Evolutionary conservation across 805 yeast species (phyloP).

Genomic region (Cyberlindnera suaveolens): DNA sequence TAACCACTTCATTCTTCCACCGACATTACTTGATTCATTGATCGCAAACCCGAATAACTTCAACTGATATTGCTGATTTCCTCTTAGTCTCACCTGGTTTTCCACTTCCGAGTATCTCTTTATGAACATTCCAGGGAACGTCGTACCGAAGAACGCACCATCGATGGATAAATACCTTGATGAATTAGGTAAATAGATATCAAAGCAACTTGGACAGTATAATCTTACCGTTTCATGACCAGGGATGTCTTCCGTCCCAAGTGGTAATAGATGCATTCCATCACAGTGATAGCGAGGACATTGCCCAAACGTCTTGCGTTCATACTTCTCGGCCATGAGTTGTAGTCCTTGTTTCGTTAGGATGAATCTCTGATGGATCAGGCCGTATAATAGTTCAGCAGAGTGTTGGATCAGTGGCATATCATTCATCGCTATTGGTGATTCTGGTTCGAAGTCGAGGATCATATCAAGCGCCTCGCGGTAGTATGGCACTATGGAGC

Average conservation of each 20-base stretch:
- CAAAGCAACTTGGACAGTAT: conserved; percentile 93
- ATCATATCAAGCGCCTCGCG: conserved; percentile 88
- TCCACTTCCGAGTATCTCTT: conserved; percentile 90
- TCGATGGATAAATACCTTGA: conserved; percentile 85
- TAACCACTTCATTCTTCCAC: conserved; percentile 96
- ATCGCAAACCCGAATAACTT: conserved; percentile 85
- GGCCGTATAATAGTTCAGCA: conserved; percentile 88
- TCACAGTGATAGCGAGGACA: conserved; percentile 90
- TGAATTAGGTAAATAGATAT: conserved; percentile 80
- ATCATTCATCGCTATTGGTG: conserved; percentile 53
- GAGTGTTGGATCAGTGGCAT: conserved; percentile 78
- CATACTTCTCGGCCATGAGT: conserved; percentile 91
- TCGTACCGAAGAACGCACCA: conserved; percentile 96
- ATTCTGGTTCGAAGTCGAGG: conserved; percentile 63
- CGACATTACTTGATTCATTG: conserved; percentile 65
- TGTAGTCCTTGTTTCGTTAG: conserved; percentile 85
- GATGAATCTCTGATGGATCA: conserved; percentile 89
- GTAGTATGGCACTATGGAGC: conserved; percentile 81
- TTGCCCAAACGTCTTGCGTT: conserved; percentile 79
- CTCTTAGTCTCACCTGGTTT: conserved; percentile 56
- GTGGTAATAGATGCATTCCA: conserved; percentile 84
- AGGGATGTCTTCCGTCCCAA: conserved; percentile 85
- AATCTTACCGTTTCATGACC: conserved; percentile 89
- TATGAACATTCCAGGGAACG: conserved; percentile 88
- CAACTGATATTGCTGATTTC: conserved; percentile 47